phyloP scores from a whole-genome alignment of 2,329 filamentous ascomycete genomes.

The Fonsecaea multimorphosa region DNA sequence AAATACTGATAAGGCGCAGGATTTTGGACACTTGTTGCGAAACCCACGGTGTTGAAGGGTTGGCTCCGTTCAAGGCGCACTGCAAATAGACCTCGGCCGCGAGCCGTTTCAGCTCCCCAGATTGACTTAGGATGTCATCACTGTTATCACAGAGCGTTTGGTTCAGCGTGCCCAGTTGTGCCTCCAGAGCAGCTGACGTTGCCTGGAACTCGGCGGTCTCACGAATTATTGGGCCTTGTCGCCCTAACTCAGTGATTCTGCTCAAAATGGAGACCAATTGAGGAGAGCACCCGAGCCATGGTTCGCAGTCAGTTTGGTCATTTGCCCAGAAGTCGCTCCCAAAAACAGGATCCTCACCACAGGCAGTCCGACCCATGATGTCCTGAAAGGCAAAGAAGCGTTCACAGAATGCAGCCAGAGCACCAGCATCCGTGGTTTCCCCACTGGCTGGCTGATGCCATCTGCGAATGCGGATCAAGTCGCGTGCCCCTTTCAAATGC shows the following conservation, averaged over 20 bases:
- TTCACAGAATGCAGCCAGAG: constrained; percentile 41
- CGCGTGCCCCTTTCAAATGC: constrained; percentile 56
- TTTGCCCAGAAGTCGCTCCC: constrained; percentile 56
- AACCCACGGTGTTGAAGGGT: constrained; percentile 46
- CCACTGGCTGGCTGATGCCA: constrained; percentile 25
- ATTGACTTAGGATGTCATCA: constrained; percentile 45
- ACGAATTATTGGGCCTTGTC: constrained; percentile 29
- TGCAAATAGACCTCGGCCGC: constrained; percentile 54
- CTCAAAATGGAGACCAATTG: constrained; percentile 55
- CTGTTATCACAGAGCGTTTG: constrained; percentile 44
- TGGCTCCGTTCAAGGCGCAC: constrained; percentile 53
- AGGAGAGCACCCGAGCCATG: constrained; percentile 59
- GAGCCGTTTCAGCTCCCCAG: constrained; percentile 53
- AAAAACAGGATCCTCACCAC: constrained; percentile 55
- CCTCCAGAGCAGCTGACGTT: constrained; percentile 46
- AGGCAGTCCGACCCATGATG: constrained; percentile 59
- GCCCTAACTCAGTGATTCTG: constrained; percentile 56
- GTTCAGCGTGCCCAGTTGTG: constrained; percentile 44
- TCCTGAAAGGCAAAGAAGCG: constrained; percentile 60
- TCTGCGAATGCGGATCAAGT: constrained; percentile 52
- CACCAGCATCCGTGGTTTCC: not conserved
- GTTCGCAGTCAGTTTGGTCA: constrained; percentile 48
- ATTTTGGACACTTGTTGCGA: constrained; percentile 16
- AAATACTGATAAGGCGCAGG: constrained; percentile 3
- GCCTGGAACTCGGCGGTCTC: constrained; percentile 40